Evolutionary conservation across 2,329 filamentous ascomycete genomes (phyloP).

Genomic region (Grosmannia penicillata): DNA sequence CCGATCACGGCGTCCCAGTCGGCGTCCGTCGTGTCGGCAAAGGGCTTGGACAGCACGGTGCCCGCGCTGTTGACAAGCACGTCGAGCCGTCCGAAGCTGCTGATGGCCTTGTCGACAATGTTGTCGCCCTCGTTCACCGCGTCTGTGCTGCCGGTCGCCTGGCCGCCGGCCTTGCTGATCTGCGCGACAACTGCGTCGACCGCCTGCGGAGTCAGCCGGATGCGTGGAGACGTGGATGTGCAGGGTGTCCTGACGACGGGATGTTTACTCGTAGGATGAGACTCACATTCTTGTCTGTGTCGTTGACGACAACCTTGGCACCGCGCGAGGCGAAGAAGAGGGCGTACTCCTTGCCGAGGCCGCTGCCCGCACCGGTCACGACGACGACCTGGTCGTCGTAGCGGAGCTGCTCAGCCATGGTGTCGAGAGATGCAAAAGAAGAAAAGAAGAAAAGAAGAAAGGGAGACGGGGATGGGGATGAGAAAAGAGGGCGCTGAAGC

Average conservation of each 20-base stretch:
- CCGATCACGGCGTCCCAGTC: slow-evolving; percentile 94
- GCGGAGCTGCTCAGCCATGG: slow-evolving; percentile 53
- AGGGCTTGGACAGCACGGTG: slow-evolving; percentile 86
- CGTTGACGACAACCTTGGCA: slow-evolving; percentile 69
- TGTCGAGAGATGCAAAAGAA: slow-evolving; percentile 2
- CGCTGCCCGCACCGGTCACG: slow-evolving; percentile 73
- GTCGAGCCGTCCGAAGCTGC: slow-evolving; percentile 75
- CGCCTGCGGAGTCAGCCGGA: slow-evolving; percentile 33
- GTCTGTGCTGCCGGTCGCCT: slow-evolving; percentile 96
- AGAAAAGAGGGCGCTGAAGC: too few relatives aligned
- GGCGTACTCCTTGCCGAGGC: slow-evolving; percentile 69
- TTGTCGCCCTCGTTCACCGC: slow-evolving; percentile 82
- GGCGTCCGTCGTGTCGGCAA: slow-evolving; percentile 96
- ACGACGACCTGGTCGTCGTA: slow-evolving; percentile 83
- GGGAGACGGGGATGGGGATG: neutral
- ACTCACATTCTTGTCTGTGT: too few relatives aligned
- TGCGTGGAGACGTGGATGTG: neutral
- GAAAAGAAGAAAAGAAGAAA: neutral
- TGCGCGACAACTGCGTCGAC: slow-evolving; percentile 72
- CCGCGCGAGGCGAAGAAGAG: slow-evolving; percentile 84
- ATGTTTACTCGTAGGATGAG: too few relatives aligned
- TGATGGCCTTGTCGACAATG: slow-evolving; percentile 82
- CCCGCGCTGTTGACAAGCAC: slow-evolving; percentile 96
- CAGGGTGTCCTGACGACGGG: too few relatives aligned
- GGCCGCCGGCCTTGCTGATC: slow-evolving; percentile 78